Base-by-base conservation (phyloP, 352 stramenopile genomes). In the Phytophthora palmivora region DNA sequence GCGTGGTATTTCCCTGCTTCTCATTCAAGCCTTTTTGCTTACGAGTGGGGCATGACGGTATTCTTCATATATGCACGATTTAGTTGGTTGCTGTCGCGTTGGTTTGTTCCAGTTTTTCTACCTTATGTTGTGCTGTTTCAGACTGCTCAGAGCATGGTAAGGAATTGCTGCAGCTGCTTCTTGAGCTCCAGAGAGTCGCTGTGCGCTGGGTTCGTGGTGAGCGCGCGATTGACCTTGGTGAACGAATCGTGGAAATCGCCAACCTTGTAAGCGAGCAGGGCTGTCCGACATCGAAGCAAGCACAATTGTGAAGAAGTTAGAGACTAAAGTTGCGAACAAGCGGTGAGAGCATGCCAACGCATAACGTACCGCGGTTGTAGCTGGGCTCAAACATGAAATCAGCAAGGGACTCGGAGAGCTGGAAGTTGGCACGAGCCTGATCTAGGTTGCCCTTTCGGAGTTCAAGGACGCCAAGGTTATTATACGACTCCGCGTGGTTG, bases 401-500 rank as follows among this genome's bases (percentile, higher is more conserved):
- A 14, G 87, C 86, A 5, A 96, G 74, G 9, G 77, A 78, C 55
- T 94, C 79, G 33, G 89, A 84, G 26, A 87, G 75, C 66, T 88
- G 74, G 49, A 98, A 95, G 74, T 93, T 87, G 28, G 87, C 73
- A 32, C 86, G 79, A 2, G 90, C 91, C 36, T 95, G 84, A 49
- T 97, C 89, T 11, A 91, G 58, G 42, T 97, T 97, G 41, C 86
- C 80, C 61, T 96, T 96, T 46, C 90, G 80, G 39, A 97, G 71
- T 70, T 97, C 91, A 18, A 98, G 72, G 47, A 97, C 88, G 22
- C 88, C 88, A 1, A 97, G 79, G 67, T 98, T 98, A 73, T 95
- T 97, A 70, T 90, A 95, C 16, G 86, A 86, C 76, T 98, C 94
- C 39, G 88, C 90, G 76, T 98, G 92, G 72, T 95, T 94, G 55